Evolutionary conservation across 2,329 filamentous ascomycete species (phyloP).

Genomic region (Pleoardoris graminearum): DNA sequence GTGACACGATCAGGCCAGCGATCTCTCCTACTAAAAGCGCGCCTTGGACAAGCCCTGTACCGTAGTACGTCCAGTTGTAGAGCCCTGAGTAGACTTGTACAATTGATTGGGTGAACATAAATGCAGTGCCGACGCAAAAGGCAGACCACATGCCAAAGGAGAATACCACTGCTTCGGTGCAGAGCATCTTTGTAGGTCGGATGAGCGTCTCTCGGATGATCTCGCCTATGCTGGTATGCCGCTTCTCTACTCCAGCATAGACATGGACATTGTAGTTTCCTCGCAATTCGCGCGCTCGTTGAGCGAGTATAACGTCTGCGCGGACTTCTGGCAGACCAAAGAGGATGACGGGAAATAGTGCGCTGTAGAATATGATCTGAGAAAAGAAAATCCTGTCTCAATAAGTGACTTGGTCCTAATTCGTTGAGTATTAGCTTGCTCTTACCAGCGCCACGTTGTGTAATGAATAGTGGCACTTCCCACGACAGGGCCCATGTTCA

Average conservation of each 20-base stretch:
- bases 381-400: constrained; percentile 49
- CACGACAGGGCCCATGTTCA: constrained; percentile 52
- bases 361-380: constrained; percentile 52
- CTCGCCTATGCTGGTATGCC: constrained; percentile 33
- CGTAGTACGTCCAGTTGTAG: constrained; percentile 48
- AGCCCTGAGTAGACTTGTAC: constrained; percentile 47
- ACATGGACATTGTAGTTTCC: constrained; percentile 26
- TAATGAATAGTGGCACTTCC: constrained; percentile 47
- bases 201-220: constrained; percentile 46
- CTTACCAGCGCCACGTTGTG: constrained; percentile 49
- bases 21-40: constrained; percentile 53
- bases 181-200: constrained; percentile 47
- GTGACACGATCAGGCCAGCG: constrained; percentile 45
- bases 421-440: background rate
- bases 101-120: constrained; percentile 56
- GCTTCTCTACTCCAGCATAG: constrained; percentile 42
- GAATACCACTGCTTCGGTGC: constrained; percentile 56
- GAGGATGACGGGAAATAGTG: constrained; percentile 48
- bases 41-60: constrained; percentile 51
- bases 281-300: constrained; percentile 41
- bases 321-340: constrained; percentile 54
- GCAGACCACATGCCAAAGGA: constrained; percentile 54
- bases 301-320: constrained; percentile 50
- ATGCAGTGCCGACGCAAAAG: constrained; percentile 53
- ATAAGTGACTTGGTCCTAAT: constrained; percentile 10